These are phyloP conservation scores for Saturnispora bothae DNA, from an alignment of 805 yeast species.

Conservation along the genomic window DNA sequence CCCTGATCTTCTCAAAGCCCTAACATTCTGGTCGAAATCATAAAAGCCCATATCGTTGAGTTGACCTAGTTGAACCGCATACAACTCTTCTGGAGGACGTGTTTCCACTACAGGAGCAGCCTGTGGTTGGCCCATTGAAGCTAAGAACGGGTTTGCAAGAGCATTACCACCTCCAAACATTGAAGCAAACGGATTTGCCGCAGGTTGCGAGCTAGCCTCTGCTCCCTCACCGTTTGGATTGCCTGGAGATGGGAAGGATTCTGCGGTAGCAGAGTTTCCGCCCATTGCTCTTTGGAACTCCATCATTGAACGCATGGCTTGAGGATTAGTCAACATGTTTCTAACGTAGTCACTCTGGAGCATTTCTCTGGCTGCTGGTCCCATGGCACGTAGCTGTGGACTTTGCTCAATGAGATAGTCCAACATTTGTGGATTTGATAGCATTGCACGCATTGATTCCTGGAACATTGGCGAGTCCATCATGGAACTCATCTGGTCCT, in stretches of 20 bases:
- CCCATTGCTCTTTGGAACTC: conserved; percentile 50
- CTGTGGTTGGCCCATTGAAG: conserved; percentile 29
- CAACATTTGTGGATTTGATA: conserved; percentile 80
- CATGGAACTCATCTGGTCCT: conserved; percentile 64
- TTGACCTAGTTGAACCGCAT: conserved; percentile 61
- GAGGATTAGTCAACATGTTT: conserved; percentile 74
- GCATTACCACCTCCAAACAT: conserved; percentile 20
- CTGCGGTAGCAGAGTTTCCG: conserved; percentile 15
- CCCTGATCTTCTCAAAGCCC: conserved; percentile 88
- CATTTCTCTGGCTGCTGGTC: conserved; percentile 81
- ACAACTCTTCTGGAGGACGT: conserved; percentile 74
- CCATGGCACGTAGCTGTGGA: conserved; percentile 78
- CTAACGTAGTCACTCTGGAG: conserved; percentile 77
- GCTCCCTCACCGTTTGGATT: conserved; percentile 16
- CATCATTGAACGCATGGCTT: conserved; percentile 74
- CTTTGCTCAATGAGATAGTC: conserved; percentile 72
- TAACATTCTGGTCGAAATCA: conserved; percentile 86
- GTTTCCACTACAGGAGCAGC: conserved; percentile 50
- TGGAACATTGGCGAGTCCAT: conserved; percentile 75
- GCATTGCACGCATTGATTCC: conserved; percentile 72
- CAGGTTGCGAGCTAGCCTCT: conserved; percentile 13
- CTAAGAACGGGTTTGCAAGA: conserved; percentile 15
- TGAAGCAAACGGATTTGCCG: conserved; percentile 34
- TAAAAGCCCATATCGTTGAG: conserved; percentile 78
- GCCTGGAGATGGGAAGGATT: conserved; percentile 43